These are phyloP conservation scores for Apiotrichum siamense DNA, from an alignment of 1,284 basidiomycete species.

Conservation along the genomic window DNA sequence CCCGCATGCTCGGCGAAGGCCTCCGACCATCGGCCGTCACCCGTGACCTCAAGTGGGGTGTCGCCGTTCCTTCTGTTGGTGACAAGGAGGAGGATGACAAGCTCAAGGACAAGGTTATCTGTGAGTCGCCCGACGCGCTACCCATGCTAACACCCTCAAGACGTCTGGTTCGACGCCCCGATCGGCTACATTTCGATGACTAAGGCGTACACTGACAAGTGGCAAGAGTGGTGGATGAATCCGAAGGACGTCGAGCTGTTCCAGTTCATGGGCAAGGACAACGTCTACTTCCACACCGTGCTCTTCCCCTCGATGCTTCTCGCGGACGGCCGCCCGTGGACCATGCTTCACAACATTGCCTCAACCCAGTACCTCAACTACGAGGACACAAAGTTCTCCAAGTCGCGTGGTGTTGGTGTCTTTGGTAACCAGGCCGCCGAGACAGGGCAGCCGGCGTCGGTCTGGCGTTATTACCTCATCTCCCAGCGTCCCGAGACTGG, in stretches of 20 bases:
- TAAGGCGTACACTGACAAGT: constrained; percentile 87
- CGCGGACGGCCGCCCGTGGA: constrained; percentile 88
- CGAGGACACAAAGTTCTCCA: constrained; percentile 98
- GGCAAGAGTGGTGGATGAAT: constrained; percentile 98
- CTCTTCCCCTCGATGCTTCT: constrained; percentile 89
- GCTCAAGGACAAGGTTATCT: constrained; percentile 93
- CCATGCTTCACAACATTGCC: constrained; percentile 87
- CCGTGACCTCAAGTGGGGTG: constrained; percentile 93
- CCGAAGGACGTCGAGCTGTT: constrained; percentile 84
- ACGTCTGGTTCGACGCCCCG: constrained; percentile 95
- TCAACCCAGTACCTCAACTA: constrained; percentile 98
- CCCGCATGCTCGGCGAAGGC: constrained; percentile 72
- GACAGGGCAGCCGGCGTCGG: constrained; percentile 84
- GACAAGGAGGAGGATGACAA: constrained; percentile 64
- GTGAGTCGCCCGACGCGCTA: no score
- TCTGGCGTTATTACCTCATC: constrained; percentile 96
- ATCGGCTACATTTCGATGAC: constrained; percentile 98
- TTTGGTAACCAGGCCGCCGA: constrained; percentile 93
- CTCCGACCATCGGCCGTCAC: constrained; percentile 87
- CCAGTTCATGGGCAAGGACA: constrained; percentile 99
- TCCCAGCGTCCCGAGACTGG: constrained; percentile 88
- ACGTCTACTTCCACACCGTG: constrained; percentile 80
- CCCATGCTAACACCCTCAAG: constrained; percentile 47
- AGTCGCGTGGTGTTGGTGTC: constrained; percentile 71
- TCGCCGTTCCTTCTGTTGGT: constrained; percentile 74